Evolutionary conservation across 495 filamentous ascomycete species (phyloP), one percentile per base, ranked within the genome.

Genomic region (Copromyces sp.): DNA sequence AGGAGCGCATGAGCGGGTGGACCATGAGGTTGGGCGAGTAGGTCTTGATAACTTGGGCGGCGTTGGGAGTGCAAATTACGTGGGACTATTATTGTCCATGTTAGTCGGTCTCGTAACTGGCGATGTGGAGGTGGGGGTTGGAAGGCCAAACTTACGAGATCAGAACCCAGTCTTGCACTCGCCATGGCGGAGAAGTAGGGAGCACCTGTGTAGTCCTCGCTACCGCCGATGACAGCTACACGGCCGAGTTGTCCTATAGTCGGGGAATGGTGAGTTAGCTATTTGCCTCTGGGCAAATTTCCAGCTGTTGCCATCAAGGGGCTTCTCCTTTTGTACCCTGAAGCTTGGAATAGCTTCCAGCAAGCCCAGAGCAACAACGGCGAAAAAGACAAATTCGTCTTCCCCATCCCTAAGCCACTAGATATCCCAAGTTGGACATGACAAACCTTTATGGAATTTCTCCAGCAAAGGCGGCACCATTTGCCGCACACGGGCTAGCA

Each of bases 11-110:
- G 69, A 97, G 86, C 3, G 95, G 96, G 80, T 98, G 96, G 16
- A 99, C 96, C 96, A 99, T 98, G 16, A 99, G 84, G 82, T 98
- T 98, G 11, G 95, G 95, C 42, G 96, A 98, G 85, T 98, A 99
- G 17, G 92, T 90, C 86, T 99, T 99, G 78, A 99, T 96, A 61
- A 98, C 95, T 80, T 88, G 85, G 73, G 90, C 92, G 68, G 96
- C 96, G 73, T 89, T 90, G 37, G 91, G 92, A 75, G 97, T 95
- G 84, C 95, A 99, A 80, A 99, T 94, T 71, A 99, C 91, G 84
- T 99, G 96, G 79, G 92, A 95, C 94, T 97, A 77, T 69, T 73
- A 17, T 37, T 39, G 40, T 29, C 20, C 11, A 20, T 38, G 68
- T 71, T 37, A 44, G 39, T 70, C 47, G 42, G 44, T 17, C 20